A percentile compares a stretch with the other conserved stretches of the same genome.
phyloP scores from a whole-genome alignment of 2,329 filamentous ascomycete genomes.

The Venturia aucupariae region DNA sequence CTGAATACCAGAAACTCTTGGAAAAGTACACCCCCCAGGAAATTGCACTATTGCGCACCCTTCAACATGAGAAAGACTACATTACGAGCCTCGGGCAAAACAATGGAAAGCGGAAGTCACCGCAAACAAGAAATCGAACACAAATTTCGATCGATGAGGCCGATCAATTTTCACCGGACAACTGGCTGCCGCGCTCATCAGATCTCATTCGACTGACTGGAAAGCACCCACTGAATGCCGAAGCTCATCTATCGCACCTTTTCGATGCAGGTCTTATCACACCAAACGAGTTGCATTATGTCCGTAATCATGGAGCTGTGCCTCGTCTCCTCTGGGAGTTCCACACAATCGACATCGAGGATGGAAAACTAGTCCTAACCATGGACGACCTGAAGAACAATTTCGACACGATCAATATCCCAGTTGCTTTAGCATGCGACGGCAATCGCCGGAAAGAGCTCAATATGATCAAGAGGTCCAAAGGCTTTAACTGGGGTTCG shows the following conservation, averaged over 20 bases:
- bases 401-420: slow-evolving; percentile 40
- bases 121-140: slow-evolving; percentile 24
- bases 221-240: slow-evolving; percentile 45
- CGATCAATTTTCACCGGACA: slow-evolving; percentile 45
- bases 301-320: slow-evolving; percentile 46
- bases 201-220: slow-evolving; percentile 43
- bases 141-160: slow-evolving; percentile 36
- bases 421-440: slow-evolving; percentile 40
- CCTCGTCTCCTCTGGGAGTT: slow-evolving; percentile 42
- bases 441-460: slow-evolving; percentile 45
- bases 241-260: slow-evolving; percentile 34
- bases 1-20: slow-evolving; percentile 24
- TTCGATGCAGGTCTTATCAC: slow-evolving; percentile 38
- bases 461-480: slow-evolving; percentile 41
- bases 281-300: slow-evolving; percentile 43
- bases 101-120: slow-evolving; percentile 32
- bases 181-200: slow-evolving; percentile 42
- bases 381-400: slow-evolving; percentile 38
- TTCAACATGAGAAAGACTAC: slow-evolving; percentile 38
- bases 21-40: slow-evolving; percentile 35
- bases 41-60: slow-evolving; percentile 31
- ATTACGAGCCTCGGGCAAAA: slow-evolving; percentile 34
- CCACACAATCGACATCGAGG: slow-evolving; percentile 38
- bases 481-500: slow-evolving; percentile 41
- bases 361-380: slow-evolving; percentile 29